These are phyloP conservation scores for Glycyrrhiza uralensis DNA, from an alignment of 306 rosid species.

Conservation along the genomic window DNA sequence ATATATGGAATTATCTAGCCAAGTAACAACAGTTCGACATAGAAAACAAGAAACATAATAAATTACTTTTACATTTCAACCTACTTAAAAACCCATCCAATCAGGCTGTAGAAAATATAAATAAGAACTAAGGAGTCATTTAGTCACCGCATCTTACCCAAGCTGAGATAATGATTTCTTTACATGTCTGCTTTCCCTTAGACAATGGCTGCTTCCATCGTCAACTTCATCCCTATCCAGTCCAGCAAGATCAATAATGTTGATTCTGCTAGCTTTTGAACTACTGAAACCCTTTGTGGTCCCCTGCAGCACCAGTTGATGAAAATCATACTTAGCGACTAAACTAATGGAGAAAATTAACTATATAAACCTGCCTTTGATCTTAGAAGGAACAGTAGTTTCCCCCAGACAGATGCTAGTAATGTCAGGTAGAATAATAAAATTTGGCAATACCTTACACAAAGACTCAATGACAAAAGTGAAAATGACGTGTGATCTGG, in stretches of 20 bases:
- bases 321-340: conserved; percentile 13
- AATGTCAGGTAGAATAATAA: background rate
- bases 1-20: conserved; percentile 2
- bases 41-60: background rate
- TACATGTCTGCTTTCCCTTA: conserved; percentile 45
- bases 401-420: background rate
- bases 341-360: background rate
- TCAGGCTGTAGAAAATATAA: background rate
- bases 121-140: background rate
- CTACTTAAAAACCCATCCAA: background rate
- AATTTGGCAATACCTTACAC: conserved; percentile 61
- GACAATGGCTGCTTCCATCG: conserved; percentile 43
- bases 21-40: background rate
- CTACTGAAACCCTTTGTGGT: conserved; percentile 63
- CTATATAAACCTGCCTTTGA: background rate
- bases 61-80: background rate
- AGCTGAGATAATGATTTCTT: conserved; percentile 75
- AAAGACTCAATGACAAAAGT: conserved; percentile 81
- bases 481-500: conserved; percentile 80
- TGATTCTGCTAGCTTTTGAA: conserved; percentile 83
- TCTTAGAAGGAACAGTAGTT: background rate
- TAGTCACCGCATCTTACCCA: conserved; percentile 56
- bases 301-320: conserved; percentile 46
- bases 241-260: conserved; percentile 91
- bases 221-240: conserved; percentile 47